Base-by-base conservation (phyloP, 768 basidiomycete species). In the Collybia sp. region DNA sequence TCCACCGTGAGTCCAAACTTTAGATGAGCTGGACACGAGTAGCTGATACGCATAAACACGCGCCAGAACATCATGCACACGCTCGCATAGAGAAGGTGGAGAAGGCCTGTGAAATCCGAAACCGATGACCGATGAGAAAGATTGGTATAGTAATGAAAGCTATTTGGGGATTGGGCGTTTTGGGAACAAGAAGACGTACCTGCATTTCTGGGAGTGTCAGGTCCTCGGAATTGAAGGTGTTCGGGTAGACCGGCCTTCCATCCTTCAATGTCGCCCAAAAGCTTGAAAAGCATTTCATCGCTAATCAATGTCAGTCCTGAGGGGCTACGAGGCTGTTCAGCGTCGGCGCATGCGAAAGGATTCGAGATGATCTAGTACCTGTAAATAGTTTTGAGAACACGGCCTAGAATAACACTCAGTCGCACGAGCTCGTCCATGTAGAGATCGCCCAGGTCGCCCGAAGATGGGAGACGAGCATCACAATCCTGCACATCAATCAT, bases 401-500 rank as follows among this genome's bases (percentile, higher is more conserved):
- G 79, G 9, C 96, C 96, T 31, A 98, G 78, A 45, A 98, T 75
- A 53, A 98, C 84, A 51, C 90, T 92, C 44, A 99, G 69, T 46
- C 93, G 86, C 45, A 95, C 85, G 50, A 98, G 83, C 63, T 96
- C 93, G 58, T 89, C 83, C 73, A 93, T 80, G 66, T 93, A 93
- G 49, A 88, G 63, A 60, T 86, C 82, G 46, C 77, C 75, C 12
- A 79, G 75, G 56, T 92, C 85, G 37, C 90, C 93, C 2, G 89
- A 90, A 8, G 91, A 91, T 1, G 94, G 94, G 30, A 96, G 72
- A 44, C 93, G 84, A 3, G 90, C 88, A 64, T 99, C 95, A 64
- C 96, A 99, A 63, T 99, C 96, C 53, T 88, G 83, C 2, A 98
- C 81, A 62, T 97, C 94, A 51, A 99, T 95, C 87, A 95, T 90